Evolutionary conservation across 768 basidiomycete species (phyloP).

Genomic region (Candolleomyces aberdarensis): DNA sequence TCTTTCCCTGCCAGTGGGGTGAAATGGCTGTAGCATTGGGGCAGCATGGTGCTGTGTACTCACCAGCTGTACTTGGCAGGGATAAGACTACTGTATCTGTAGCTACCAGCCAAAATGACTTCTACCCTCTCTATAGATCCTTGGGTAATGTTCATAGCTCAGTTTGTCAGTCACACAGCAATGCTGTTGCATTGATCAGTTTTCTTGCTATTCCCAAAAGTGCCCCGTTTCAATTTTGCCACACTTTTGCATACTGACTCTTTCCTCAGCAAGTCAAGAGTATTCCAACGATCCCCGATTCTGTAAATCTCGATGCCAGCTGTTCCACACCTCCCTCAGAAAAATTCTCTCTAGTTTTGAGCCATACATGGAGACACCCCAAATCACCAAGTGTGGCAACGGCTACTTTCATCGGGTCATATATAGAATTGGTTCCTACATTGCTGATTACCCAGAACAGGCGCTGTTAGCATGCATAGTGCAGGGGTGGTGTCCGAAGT

Average conservation of each 20-base stretch:
- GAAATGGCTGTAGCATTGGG: too few relatives aligned
- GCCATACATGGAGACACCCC: background rate
- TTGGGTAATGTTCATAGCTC: too few relatives aligned
- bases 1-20: too few relatives aligned
- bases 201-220: constrained; percentile 36
- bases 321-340: constrained; percentile 5
- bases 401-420: constrained; percentile 21
- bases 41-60: too few relatives aligned
- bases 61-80: too few relatives aligned
- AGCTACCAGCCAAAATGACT: too few relatives aligned
- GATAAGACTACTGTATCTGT: too few relatives aligned
- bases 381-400: constrained; percentile 18
- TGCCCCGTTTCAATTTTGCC: constrained; percentile 12
- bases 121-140: too few relatives aligned
- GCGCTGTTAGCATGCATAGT: constrained; percentile 18
- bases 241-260: background rate
- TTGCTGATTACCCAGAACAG: constrained; percentile 30
- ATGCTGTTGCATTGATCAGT: constrained; percentile 23
- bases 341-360: constrained; percentile 1
- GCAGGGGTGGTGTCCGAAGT: constrained; percentile 30
- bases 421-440: constrained; percentile 24
- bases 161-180: too few relatives aligned
- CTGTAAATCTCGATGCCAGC: too few relatives aligned
- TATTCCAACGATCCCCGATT: constrained; percentile 16
- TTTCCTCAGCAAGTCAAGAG: background rate